Percentiles rank a stretch among this genome's conserved stretches.
Conservation (phyloP, 176 grass and related monocot genomes). For the Bothriochloa decipiens region DNA sequence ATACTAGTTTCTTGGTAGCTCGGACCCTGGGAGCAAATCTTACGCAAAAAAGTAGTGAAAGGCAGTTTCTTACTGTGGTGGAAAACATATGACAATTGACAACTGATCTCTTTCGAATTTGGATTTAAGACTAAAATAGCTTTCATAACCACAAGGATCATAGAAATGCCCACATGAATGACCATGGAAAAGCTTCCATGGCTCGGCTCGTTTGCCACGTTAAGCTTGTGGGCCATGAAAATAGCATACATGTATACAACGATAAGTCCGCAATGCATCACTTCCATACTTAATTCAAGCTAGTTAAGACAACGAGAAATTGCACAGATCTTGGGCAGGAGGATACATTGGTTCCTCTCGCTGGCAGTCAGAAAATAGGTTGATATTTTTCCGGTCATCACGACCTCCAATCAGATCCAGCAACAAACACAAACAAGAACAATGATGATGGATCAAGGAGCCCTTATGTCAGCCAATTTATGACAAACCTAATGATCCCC, state of each 20-base stretch:
- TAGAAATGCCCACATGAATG: background rate
- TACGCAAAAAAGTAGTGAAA: background rate
- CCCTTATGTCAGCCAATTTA: too few species aligned
- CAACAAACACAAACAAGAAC: too few species aligned
- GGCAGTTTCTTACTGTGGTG: background rate
- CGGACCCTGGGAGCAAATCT: background rate
- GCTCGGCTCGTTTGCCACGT: too few species aligned
- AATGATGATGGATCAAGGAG: too few species aligned
- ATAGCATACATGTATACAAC: background rate
- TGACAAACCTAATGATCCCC: too few species aligned
- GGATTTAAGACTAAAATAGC: background rate
- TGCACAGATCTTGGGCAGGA: background rate
- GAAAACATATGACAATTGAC: background rate
- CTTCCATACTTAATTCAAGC: background rate
- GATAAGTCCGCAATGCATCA: background rate
- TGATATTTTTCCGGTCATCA: too few species aligned
- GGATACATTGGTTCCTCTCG: background rate
- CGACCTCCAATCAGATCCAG: too few species aligned
- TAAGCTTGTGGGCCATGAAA: background rate
- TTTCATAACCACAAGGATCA: background rate
- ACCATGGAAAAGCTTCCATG: background rate
- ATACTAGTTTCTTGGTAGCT: background rate
- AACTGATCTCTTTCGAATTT: background rate
- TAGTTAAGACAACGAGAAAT: background rate
- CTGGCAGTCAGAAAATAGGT: too few species aligned